These are phyloP conservation scores for Colletotrichum orchidophilum DNA, from an alignment of 2,329 filamentous ascomycete species.

Conservation along the genomic window DNA sequence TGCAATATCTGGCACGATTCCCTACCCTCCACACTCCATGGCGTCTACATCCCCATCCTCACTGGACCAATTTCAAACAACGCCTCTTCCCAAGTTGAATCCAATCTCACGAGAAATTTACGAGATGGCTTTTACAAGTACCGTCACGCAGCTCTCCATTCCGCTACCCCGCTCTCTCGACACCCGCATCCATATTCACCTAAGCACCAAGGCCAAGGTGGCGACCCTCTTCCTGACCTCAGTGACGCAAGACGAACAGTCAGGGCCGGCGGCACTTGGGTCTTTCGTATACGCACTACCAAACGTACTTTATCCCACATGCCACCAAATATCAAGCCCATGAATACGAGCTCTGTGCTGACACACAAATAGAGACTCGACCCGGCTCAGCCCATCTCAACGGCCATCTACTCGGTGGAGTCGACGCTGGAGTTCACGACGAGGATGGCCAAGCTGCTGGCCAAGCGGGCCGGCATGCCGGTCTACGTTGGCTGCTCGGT, in stretches of 20 bases:
- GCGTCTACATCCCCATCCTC: conserved; percentile 21
- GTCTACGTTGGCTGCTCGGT: conserved; percentile 94
- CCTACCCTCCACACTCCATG: neutral
- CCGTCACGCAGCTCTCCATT: conserved; percentile 60
- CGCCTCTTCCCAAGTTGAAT: neutral
- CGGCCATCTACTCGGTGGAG: conserved; percentile 80
- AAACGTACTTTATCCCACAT: conserved; percentile 66
- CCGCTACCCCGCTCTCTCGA: conserved; percentile 69
- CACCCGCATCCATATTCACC: conserved; percentile 68
- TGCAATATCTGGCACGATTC: neutral
- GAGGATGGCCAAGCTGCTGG: conserved; percentile 83
- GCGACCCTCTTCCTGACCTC: conserved; percentile 71
- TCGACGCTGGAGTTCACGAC: conserved; percentile 87
- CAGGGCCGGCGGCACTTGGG: conserved; percentile 69
- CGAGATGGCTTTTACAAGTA: conserved; percentile 36
- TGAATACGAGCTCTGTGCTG: neutral
- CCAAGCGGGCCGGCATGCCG: conserved; percentile 75
- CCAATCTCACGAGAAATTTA: neutral
- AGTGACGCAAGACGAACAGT: conserved; percentile 61
- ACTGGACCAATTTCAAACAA: neutral
- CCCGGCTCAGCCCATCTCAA: conserved; percentile 74
- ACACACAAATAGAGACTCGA: conserved; percentile 55
- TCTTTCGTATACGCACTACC: conserved; percentile 96
- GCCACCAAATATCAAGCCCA: neutral
- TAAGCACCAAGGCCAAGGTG: conserved; percentile 66